Conservation (phyloP, 2,329 filamentous ascomycete species). For the Sclerotinia subarctica region DNA sequence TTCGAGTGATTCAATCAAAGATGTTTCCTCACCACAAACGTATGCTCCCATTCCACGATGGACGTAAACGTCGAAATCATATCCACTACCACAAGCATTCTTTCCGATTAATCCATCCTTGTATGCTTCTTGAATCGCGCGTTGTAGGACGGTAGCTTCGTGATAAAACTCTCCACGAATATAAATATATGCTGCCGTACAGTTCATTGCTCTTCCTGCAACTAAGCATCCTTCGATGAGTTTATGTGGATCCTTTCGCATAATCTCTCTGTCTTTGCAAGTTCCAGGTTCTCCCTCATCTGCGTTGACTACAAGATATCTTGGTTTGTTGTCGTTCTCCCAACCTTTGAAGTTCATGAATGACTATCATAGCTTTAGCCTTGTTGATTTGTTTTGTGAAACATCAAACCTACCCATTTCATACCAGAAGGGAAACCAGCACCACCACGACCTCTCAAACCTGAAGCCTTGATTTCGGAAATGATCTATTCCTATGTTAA, state of each 20-base stretch:
- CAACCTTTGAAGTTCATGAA: slow-evolving; percentile 99
- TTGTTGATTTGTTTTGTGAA: slow-evolving; percentile 23
- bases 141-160: slow-evolving; percentile 89
- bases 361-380: slow-evolving; percentile 54
- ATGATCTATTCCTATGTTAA: slow-evolving; percentile 64
- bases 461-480: slow-evolving; percentile 93
- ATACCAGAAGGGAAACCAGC: slow-evolving; percentile 96
- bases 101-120: slow-evolving; percentile 92
- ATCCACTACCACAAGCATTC: slow-evolving; percentile 94
- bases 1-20: slow-evolving; percentile 95
- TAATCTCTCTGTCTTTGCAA: slow-evolving; percentile 99
- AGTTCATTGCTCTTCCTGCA: slow-evolving; percentile 97
- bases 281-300: slow-evolving; percentile 98
- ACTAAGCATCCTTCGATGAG: slow-evolving; percentile 95
- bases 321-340: slow-evolving; percentile 95
- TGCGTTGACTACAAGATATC: slow-evolving; percentile 96
- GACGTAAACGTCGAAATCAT: slow-evolving; percentile 96
- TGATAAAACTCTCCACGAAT: slow-evolving; percentile 98
- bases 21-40: slow-evolving; percentile 97
- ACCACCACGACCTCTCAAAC: slow-evolving; percentile 90
- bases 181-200: slow-evolving; percentile 97
- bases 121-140: slow-evolving; percentile 97
- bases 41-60: slow-evolving; percentile 98
- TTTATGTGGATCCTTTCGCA: slow-evolving; percentile 99
- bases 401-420: slow-evolving; percentile 78